Evolutionary conservation across 2,329 filamentous ascomycete species (phyloP), one percentile per base, ranked within the genome.

Genomic region (Albophoma yamanashiensis): DNA sequence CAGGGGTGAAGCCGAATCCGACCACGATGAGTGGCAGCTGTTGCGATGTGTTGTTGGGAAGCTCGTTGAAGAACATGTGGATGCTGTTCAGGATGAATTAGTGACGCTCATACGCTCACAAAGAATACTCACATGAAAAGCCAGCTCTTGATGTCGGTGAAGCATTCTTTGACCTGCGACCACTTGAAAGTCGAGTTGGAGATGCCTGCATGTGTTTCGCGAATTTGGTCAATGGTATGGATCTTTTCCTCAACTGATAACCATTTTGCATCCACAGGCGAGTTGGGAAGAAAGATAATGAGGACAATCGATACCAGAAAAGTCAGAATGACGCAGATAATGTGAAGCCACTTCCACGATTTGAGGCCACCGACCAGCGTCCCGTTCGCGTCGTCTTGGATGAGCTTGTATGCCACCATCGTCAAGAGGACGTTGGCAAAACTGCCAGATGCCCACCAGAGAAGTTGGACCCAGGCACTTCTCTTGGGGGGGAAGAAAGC

Each of bases 241-340:
- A 66, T 57, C 52, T 66, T 66, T 56, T 66, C 64, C 43, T 62
- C 62, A 0, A 58, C 62, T 0, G 61, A 63, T 36, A 66, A 53
- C 65, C 65, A 66, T 25, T 63, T 64, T 1, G 65, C 65, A 8
- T 65, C 63, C 7, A 64, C 60, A 0, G 65, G 63, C 3, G 63
- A 64, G 59, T 66, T 66, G 17, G 65, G 65, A 20, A 66, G 59
- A 45, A 66, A 65, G 50, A 66, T 40, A 9, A 59, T 52, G 1
- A 67, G 60, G 5, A 65, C 60, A 4, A 63, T 42, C 5, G 59
- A 27, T 9, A 61, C 59, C 20, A 61, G 17, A 15, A 85, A 78
- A 1, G 82, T 84, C 60, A 85, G 80, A 6, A 84, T 60, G 4
- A 79, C 72, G 58, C 75, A 76, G 66, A 82, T 79, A 55, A 82